Evolutionary conservation across 1,284 basidiomycete species (phyloP), one percentile per base, ranked within the genome.

Genomic region (Malassezia sympodialis): DNA sequence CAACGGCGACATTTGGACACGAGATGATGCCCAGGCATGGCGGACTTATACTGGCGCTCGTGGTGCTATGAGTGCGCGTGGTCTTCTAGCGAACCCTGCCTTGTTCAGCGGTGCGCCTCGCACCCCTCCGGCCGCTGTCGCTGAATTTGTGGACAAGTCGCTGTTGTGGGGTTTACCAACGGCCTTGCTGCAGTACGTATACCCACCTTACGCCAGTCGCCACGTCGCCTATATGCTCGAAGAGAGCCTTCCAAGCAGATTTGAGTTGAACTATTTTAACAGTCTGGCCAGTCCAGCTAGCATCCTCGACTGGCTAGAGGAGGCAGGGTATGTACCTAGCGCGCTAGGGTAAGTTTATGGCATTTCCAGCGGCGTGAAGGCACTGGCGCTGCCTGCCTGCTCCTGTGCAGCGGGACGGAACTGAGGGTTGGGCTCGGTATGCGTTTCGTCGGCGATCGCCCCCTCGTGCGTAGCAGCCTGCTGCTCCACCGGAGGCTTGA

Each of bases 221-320:
- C 80, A 81, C 54, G 53, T 80, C 14, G 76, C 78, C 4, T 82
- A 81, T 72, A 82, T 82, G 81, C 77, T 82, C 45, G 81, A 82
- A 60, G 67, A 69, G 0, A 73, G 74, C 41, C 76, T 82, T 48
- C 56, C 69, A 11, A 59, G 61, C 31, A 68, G 77, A 32, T 63
- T 76, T 1, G 80, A 82, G 54, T 75, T 79, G 34, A 75, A 78
- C 10, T 77, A 77, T 61, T 81, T 82, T 69, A 81, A 82, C 63
- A 69, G 76, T 27, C 66, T 82, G 2, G 68, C 73, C 1, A 78
- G 77, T 26, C 72, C 77, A 28, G 78, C 77, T 1, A 76, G 75
- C 8, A 76, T 79, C 1, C 65, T 81, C 8, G 80, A 82, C 56
- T 80, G 78, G 55, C 66, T 82, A 26, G 71, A 75, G 17, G 67